These are phyloP conservation scores for Xenoacremonium recifei DNA, from an alignment of 2,329 filamentous ascomycete genomes.

Conservation along the genomic window DNA sequence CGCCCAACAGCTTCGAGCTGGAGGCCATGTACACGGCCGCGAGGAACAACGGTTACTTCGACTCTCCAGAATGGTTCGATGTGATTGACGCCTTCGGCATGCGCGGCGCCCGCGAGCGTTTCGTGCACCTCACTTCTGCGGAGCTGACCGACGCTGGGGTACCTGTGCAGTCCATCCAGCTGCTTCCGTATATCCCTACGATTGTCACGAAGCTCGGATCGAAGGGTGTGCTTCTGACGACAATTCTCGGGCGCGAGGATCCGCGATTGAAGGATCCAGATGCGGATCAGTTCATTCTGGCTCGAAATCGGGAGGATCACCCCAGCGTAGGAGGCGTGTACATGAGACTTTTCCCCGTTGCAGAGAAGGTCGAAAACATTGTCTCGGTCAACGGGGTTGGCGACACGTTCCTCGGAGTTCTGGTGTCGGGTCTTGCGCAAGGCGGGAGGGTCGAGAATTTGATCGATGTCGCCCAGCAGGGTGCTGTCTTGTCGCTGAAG, in stretches of 20 bases:
- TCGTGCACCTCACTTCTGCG: conserved; percentile 64
- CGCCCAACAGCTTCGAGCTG: conserved; percentile 83
- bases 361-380: conserved; percentile 65
- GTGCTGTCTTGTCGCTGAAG: conserved; percentile 74
- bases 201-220: conserved; percentile 81
- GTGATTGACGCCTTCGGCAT: conserved; percentile 80
- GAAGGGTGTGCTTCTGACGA: conserved; percentile 72
- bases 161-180: conserved; percentile 77
- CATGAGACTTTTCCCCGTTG: conserved; percentile 69
- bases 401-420: conserved; percentile 84
- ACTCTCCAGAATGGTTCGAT: conserved; percentile 71
- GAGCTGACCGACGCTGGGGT: conserved; percentile 76
- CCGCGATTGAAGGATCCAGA: conserved; percentile 61
- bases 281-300: conserved; percentile 69
- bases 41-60: conserved; percentile 64
- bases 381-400: conserved; percentile 93
- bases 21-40: conserved; percentile 75
- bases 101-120: conserved; percentile 67
- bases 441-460: conserved; percentile 57
- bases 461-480: conserved; percentile 78
- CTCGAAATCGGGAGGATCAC: conserved; percentile 54
- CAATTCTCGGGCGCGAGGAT: conserved; percentile 67
- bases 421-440: conserved; percentile 74
- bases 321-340: conserved; percentile 72
- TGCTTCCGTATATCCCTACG: conserved; percentile 84